phyloP scores from a whole-genome alignment of 192 early-diverging fungal genomes.

The Backusella westeae region DNA sequence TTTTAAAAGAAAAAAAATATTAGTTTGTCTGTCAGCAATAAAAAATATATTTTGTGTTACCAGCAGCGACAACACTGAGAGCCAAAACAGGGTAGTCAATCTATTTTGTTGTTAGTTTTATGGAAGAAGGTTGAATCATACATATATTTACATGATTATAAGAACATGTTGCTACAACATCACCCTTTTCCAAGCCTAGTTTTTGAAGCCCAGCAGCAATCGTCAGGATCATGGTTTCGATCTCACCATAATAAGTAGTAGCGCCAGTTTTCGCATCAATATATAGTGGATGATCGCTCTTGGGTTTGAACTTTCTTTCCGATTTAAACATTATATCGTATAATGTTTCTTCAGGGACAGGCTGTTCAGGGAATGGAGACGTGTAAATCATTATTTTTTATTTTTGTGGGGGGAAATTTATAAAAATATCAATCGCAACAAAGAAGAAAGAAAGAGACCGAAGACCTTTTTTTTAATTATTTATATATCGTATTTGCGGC shows the following conservation, averaged over 20 bases:
- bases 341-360: background rate
- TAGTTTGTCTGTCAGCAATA: background rate
- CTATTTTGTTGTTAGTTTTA: conserved; percentile 3
- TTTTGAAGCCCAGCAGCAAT: conserved; percentile 50
- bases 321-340: background rate
- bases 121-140: background rate
- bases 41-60: background rate
- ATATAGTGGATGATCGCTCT: background rate
- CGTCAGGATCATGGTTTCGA: background rate
- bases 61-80: conserved; percentile 63
- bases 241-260: conserved; percentile 35
- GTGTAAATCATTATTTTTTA: background rate
- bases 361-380: background rate
- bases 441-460: background rate
- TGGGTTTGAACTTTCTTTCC: background rate
- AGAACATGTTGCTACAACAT: conserved; percentile 64
- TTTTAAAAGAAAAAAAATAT: background rate
- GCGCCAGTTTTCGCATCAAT: conserved; percentile 37
- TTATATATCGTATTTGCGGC: background rate
- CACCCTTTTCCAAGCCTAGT: conserved; percentile 61
- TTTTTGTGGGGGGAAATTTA: background rate
- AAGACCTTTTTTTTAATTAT: background rate
- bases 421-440: too few species aligned
- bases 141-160: conserved; percentile 55
- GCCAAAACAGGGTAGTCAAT: conserved; percentile 59